Conservation (phyloP, 257 asterid genomes). For the Przewalskia tangutica region DNA sequence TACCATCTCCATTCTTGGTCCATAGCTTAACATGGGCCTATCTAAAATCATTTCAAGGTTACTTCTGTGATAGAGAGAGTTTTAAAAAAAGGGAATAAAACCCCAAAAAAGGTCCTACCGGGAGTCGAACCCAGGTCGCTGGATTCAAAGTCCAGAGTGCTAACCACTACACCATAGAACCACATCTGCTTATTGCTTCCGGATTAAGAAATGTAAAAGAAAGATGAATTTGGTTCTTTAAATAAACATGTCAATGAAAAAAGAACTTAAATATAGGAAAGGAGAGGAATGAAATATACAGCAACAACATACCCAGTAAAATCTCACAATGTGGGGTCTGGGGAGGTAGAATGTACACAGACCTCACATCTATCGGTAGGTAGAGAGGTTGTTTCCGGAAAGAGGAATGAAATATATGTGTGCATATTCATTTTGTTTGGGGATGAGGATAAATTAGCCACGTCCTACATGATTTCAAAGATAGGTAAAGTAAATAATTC, state of each 20-base stretch:
- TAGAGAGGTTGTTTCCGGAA: too few relatives aligned
- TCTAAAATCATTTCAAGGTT: not conserved
- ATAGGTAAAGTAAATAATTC: not conserved
- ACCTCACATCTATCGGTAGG: too few relatives aligned
- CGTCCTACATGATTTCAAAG: not conserved
- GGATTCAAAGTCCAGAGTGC: slow-evolving; percentile 99
- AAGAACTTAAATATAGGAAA: not conserved
- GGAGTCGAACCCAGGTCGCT: slow-evolving; percentile 99
- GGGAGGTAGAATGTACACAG: too few relatives aligned
- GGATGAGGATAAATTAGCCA: not conserved
- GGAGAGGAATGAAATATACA: too few relatives aligned
- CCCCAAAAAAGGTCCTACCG: slow-evolving; percentile 66
- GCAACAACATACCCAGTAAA: too few relatives aligned
- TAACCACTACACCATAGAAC: slow-evolving; percentile 84
- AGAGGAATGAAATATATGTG: too few relatives aligned
- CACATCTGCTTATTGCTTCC: not conserved
- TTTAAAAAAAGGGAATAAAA: too few relatives aligned
- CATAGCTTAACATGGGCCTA: not conserved
- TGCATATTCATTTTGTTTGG: not conserved
- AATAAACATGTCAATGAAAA: not conserved
- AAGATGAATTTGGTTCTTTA: too few relatives aligned
- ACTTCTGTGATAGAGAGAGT: not conserved
- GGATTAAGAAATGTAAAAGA: too few relatives aligned
- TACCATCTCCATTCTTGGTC: not conserved
- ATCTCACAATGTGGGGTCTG: too few relatives aligned